Evolutionary conservation across 202 grass and related monocot genomes (phyloP).

Genomic region (Panicum hallii): DNA sequence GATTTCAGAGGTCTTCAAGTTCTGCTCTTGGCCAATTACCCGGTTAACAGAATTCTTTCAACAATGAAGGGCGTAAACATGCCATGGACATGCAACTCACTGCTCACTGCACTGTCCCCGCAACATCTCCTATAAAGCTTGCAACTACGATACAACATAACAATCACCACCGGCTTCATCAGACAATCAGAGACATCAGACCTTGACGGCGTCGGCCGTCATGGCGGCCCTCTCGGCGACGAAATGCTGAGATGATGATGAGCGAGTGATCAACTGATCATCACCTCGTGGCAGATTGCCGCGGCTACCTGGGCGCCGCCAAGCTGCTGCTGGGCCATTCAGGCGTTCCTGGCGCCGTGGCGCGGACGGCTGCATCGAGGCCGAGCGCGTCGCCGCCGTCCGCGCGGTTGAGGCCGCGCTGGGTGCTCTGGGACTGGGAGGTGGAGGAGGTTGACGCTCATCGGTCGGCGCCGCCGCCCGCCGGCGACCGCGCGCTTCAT

Average conservation of each 20-base stretch:
- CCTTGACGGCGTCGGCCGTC: too few species aligned
- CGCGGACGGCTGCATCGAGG: neutral
- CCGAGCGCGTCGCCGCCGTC: neutral
- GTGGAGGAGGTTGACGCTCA: too few species aligned
- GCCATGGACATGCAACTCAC: too few species aligned
- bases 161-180: too few species aligned
- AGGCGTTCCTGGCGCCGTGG: neutral
- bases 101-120: too few species aligned
- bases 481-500: neutral
- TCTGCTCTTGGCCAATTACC: conserved; percentile 53
- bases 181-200: too few species aligned
- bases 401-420: neutral
- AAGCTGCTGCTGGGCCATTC: neutral
- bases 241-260: conserved; percentile 13
- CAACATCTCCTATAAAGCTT: too few species aligned
- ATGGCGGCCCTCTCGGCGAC: neutral
- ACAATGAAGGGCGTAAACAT: too few species aligned
- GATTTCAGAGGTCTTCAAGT: conserved; percentile 1
- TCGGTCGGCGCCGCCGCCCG: neutral
- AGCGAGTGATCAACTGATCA: neutral
- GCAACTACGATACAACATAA: too few species aligned
- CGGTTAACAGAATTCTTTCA: conserved; percentile 25
- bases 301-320: neutral
- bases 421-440: neutral
- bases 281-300: conserved; percentile 67